Evolutionary conservation across 768 basidiomycete species (phyloP), one percentile per base, ranked within the genome.

Genomic region (Suillus tomentosus): DNA sequence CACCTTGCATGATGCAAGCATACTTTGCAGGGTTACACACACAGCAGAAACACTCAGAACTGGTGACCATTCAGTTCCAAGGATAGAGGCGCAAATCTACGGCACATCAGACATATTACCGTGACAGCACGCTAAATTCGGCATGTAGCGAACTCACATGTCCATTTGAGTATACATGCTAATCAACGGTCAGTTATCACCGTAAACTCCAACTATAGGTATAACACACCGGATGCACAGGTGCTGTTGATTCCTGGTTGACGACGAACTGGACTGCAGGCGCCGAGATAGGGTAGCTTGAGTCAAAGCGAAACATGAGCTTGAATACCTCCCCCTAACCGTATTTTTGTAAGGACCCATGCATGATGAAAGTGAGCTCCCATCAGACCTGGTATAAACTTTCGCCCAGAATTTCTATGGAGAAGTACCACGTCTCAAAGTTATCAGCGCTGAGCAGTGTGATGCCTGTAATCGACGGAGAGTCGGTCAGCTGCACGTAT

Each of bases 1-100:
- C 66, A 91, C 93, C 87, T 92, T 95, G 85, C 91, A 94, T 8
- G 91, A 93, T 27, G 92, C 94, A 63, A 96, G 82, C 94, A 96
- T 96, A 70, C 91, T 92, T 78, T 95, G 94, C 55, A 96, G 77
- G 4, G 94, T 95, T 19, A 94, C 85, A 70, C 92, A 94, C 50
- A 95, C 86, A 3, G 91, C 84, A 34, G 88, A 81, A 24, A 92
- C 92, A 65, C 89, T 92, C 66, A 94, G 77, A n/a, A 94, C 92
- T 0, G 92, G 94, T 11, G 91, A 92, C 93, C 93, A 95, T 67
- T 94, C 94, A 69, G 84, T 90, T 34, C 92, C 94, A 9, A 96
- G 85, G 63, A 96, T 94, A 15, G 91, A 94, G 10, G 91, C 92
- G 71, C 94, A 95, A 68, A 95, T 95, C 90, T 95, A 45, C 24